Evolutionary conservation across 306 rosid species (phyloP), one percentile per base, ranked within the genome.

Genomic region (Cucumis cinereus): DNA sequence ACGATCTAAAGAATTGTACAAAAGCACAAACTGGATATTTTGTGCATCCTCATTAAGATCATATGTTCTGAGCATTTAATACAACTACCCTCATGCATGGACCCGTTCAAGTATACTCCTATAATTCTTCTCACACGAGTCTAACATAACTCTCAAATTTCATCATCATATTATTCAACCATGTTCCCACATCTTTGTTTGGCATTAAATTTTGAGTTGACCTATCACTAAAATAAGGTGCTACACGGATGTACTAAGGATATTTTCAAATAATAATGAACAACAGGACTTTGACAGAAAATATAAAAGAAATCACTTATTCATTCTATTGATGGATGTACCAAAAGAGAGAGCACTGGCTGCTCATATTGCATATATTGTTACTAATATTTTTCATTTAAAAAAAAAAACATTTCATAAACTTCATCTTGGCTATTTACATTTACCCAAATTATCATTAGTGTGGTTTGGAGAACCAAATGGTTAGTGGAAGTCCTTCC

Each of bases 381-480:
- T 14, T 50, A 50, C 12, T 22, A 50, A 50, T 30, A 30, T 30
- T 30, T 30, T 30, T 30, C 14, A 49, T 49, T 50, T 45, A 13
- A 4, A 49, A 49, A 4, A 63, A 71, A 16, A 26, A 71, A 50
- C 40, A 69, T 69, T 69, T 70, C 75, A 23, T 47, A 16, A 47
- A 26, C 76, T 72, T 72, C 41, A 23, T 70, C 45, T 28, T 72
- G 59, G 43, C 76, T 72, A 49, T 72, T 72, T 72, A 72, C 76
- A 72, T 72, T 72, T 72, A 50, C 60, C 76, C 60, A 72, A 72
- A 26, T 50, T 60, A 72, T 72, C 60, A 70, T 24, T 70, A 43
- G 56, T 47, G 75, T 47, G 55, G 70, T 50, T 50, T 50, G 55
- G 15, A 35, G 33, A 50, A 72, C 45, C 76, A 28, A 28, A 72